Percentiles rank a stretch among this genome's conserved stretches.
Conservation (phyloP, 352 stramenopile genomes). For the Globisporangium polare region DNA sequence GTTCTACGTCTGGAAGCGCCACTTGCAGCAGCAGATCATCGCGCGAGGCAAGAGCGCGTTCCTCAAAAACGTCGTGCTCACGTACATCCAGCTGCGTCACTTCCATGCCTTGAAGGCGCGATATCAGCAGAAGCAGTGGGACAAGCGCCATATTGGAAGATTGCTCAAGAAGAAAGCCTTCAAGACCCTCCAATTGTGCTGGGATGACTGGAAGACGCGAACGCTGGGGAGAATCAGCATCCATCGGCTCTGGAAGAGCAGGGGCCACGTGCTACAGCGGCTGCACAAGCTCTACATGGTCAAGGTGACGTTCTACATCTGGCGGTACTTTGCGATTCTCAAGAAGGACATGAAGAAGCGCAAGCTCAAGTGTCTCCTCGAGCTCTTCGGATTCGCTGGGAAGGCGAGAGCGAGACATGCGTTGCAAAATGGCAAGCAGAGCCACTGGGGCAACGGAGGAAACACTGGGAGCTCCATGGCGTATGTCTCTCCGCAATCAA, state of each 20-base stretch:
- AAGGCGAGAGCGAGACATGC: slow-evolving; percentile 17
- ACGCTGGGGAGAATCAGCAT: slow-evolving; percentile 15
- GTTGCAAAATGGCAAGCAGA: slow-evolving; percentile 8
- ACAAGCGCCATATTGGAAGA: slow-evolving; percentile 24
- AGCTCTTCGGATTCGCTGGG: slow-evolving; percentile 18
- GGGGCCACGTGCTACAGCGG: slow-evolving; percentile 50
- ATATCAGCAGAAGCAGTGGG: slow-evolving; percentile 28
- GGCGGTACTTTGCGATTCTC: slow-evolving; percentile 61
- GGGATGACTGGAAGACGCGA: slow-evolving; percentile 31
- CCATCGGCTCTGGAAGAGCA: slow-evolving; percentile 37
- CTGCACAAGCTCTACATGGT: slow-evolving; percentile 64
- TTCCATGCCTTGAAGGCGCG: slow-evolving; percentile 44
- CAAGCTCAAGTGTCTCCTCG: slow-evolving; percentile 33
- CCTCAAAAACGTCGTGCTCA: slow-evolving; percentile 44
- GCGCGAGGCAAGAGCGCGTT: slow-evolving; percentile 56
- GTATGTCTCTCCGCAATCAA: neutral
- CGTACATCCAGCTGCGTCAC: slow-evolving; percentile 55
- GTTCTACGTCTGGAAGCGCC: slow-evolving; percentile 79
- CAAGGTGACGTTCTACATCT: slow-evolving; percentile 42
- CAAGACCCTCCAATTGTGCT: slow-evolving; percentile 22
- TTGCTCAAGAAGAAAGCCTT: slow-evolving; percentile 22
- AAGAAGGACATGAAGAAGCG: slow-evolving; percentile 42
- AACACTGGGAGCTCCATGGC: slow-evolving; percentile 3
- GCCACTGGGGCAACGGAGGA: neutral
- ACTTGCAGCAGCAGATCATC: slow-evolving; percentile 65